Percentiles rank a stretch among this genome's conserved stretches.
phyloP scores from a whole-genome alignment of 1,284 basidiomycete species.

The Austroboletus olivaceoglutinosus region DNA sequence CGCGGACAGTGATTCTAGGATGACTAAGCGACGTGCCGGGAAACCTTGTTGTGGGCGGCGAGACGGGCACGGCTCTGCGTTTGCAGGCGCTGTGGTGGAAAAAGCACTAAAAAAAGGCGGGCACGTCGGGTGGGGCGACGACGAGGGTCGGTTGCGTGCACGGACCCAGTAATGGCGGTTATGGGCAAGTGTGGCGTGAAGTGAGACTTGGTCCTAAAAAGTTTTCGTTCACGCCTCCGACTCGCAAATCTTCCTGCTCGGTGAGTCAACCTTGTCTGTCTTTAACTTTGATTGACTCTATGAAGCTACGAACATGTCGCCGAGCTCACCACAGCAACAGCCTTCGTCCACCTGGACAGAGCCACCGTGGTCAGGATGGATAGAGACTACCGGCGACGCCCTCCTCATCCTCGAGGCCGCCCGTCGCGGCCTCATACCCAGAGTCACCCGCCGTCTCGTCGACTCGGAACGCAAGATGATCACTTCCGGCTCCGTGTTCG shows the following conservation, averaged over 20 bases:
- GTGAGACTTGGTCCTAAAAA: slow-evolving; percentile 22
- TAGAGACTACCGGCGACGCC: slow-evolving; percentile 94
- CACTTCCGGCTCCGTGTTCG: slow-evolving; percentile 91
- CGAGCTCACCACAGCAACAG: slow-evolving; percentile 30
- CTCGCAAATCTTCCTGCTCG: slow-evolving; percentile 53
- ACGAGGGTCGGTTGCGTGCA: slow-evolving; percentile 8
- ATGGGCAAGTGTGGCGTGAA: slow-evolving; percentile 29
- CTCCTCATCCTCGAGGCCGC: slow-evolving; percentile 95
- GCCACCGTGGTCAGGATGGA: slow-evolving; percentile 89
- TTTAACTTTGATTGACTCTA: slow-evolving; percentile 49
- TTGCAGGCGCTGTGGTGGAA: neutral
- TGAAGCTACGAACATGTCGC: slow-evolving; percentile 32
- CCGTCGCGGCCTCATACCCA: slow-evolving; percentile 83
- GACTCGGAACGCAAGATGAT: slow-evolving; percentile 94
- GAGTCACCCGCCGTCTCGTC: slow-evolving; percentile 91
- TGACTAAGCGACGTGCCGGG: slow-evolving; percentile 30
- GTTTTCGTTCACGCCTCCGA: slow-evolving; percentile 45
- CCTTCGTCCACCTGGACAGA: slow-evolving; percentile 60
- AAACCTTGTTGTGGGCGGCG: slow-evolving; percentile 21
- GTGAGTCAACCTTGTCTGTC: slow-evolving; percentile 59
- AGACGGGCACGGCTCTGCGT: neutral
- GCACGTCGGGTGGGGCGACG: neutral
- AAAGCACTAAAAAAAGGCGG: neutral
- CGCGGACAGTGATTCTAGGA: slow-evolving; percentile 28
- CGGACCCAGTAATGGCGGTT: slow-evolving; percentile 29